Evolutionary conservation across 2,329 filamentous ascomycete species (phyloP), one percentile per base, ranked within the genome.

Genomic region (Fusarium humuli): DNA sequence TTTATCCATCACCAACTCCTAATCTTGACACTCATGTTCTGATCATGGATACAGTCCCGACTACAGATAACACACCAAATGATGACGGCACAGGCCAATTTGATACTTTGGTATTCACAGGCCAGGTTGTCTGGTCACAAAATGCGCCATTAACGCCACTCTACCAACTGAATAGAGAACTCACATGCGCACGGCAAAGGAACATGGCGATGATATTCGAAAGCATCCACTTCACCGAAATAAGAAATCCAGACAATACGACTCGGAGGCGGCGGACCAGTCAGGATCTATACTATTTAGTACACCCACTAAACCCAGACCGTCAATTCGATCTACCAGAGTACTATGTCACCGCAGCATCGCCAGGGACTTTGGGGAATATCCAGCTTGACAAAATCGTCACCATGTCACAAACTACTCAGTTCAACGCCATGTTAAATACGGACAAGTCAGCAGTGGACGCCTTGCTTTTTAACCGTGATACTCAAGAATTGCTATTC

Each of bases 261-360:
- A 12, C 6, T 1, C 30, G 44, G 1, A 40, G 9, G 4, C 54
- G 41, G 11, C 13, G 22, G 1, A 48, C 23, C 18, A 30, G 13
- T 1, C 29, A 57, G 16, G 65, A 58, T 16, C 44, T 72, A 0
- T 71, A 70, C 12, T 71, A 72, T 29, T 52, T 71, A 2, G 69
- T 59, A 0, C 67, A 67, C 16, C 58, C 62, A 7, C 32, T 5
- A 14, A 41, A 30, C 4, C 45, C 46, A 0, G 20, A 57, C 10
- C 57, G 57, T 48, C 54, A 16, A 13, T 45, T 46, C 2, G 25
- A 64, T 42, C 13, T 56, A 6, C 61, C 47, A 4, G 25, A 34
- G 4, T 70, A 69, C 14, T 71, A 70, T 8, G 49, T 72, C 7
- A 71, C 69, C 9, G 48, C 69, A 37, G 61, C 61, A 11, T 63